Evolutionary conservation across 495 filamentous ascomycete species (phyloP), one percentile per base, ranked within the genome.

Genomic region (Aspergillus mulundensis): DNA sequence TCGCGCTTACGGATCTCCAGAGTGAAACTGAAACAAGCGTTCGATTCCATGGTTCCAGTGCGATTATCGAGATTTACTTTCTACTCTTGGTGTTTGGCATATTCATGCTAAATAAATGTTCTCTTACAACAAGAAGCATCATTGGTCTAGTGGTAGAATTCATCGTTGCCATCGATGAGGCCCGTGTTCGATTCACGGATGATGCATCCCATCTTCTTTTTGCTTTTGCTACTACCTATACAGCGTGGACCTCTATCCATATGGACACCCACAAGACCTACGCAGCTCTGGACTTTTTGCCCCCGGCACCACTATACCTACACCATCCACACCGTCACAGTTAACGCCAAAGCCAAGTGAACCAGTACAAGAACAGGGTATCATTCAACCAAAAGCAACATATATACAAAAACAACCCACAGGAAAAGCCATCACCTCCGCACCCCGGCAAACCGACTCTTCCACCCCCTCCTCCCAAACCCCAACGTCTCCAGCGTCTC

Each of bases 81-180:
- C n/a, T n/a, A n/a, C n/a, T n/a, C n/a, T n/a, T n/a, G n/a, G n/a
- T n/a, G n/a, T n/a, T n/a, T n/a, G n/a, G n/a, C n/a, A n/a, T n/a
- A n/a, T n/a, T 30, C 5, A 30, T 5, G 28, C 5, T 10, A 30
- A 30, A 30, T 30, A 30, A 10, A 30, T 36, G 12, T 2, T 36
- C 12, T 36, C 4, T 30, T 14, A 6, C 32, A 36, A 36, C 12
- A 36, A 36, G 5, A 5, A 70, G 76, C 76, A 77, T 77, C 73
- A 77, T 75, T 79, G 77, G 77, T 79, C 75, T 79, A 79, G 77
- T 79, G 77, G 77, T 80, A 80, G 74, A 80, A 80, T 80, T 78
- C 77, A 68, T 80, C 77, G 77, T 78, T 80, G 76, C 77, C 76
- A 80, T 80, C 77, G 77, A 80, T 68, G 77, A 78, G 77, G 73